Percentiles rank a stretch among this genome's conserved stretches.
phyloP scores from a whole-genome alignment of 805 yeast genomes.

The Vanderwaltozyma polyspora region DNA sequence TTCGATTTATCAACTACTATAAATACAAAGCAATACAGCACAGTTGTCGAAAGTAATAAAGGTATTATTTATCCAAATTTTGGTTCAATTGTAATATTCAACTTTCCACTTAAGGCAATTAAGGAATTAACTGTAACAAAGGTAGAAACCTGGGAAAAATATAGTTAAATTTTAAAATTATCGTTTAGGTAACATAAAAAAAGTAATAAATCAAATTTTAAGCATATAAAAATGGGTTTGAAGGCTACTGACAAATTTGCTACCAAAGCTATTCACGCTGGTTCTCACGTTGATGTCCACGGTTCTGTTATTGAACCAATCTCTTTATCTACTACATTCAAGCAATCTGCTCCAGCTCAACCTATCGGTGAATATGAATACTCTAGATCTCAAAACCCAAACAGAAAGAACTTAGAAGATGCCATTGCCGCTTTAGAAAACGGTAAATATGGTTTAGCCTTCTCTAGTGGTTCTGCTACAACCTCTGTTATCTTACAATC shows the following conservation, averaged over 20 bases:
- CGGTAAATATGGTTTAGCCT: constrained; percentile 65
- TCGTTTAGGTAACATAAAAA: too few relatives aligned
- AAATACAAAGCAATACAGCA: too few relatives aligned
- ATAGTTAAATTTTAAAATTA: background rate
- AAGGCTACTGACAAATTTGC: constrained; percentile 39
- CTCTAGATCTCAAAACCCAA: constrained; percentile 79
- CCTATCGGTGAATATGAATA: constrained; percentile 76
- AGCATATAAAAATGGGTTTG: constrained; percentile 1
- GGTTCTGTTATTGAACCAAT: constrained; percentile 85
- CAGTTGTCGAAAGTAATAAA: too few relatives aligned
- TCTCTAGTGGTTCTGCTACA: constrained; percentile 78
- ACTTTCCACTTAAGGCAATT: too few relatives aligned
- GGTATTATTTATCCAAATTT: too few relatives aligned
- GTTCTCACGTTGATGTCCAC: constrained; percentile 60
- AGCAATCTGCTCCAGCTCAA: constrained; percentile 63
- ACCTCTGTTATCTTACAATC: constrained; percentile 70
- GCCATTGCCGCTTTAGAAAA: constrained; percentile 73
- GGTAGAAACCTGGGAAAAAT: too few relatives aligned
- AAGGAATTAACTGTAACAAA: too few relatives aligned
- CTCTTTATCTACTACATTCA: constrained; percentile 75
- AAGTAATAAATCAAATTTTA: too few relatives aligned
- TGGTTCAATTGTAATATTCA: too few relatives aligned
- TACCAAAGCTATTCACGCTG: constrained; percentile 78
- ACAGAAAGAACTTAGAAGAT: constrained; percentile 68
- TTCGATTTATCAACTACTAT: too few relatives aligned